These are phyloP conservation scores for Colletotrichum euphorbiae DNA, from an alignment of 2,329 filamentous ascomycete species.

Conservation along the genomic window DNA sequence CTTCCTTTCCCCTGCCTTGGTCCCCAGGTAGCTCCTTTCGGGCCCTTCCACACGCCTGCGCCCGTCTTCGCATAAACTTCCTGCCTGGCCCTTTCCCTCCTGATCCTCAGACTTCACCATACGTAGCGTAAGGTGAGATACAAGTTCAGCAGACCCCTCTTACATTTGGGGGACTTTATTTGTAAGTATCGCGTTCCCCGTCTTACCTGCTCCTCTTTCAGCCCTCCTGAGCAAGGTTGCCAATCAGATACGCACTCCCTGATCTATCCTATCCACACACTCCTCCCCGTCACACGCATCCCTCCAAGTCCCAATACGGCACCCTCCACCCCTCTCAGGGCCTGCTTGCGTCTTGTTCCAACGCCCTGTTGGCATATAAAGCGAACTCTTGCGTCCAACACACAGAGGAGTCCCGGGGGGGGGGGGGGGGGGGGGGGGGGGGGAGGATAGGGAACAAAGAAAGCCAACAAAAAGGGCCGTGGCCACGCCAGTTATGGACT, in stretches of 20 bases:
- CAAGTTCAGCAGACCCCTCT: neutral
- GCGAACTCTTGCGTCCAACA: conserved; percentile 32
- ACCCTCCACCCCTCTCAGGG: conserved; percentile 18
- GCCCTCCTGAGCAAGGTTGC: conserved; percentile 35
- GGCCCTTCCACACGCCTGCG: neutral
- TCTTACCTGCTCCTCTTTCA: conserved; percentile 27
- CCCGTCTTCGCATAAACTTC: neutral
- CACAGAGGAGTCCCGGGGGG: neutral
- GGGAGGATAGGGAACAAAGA: conserved; percentile 16
- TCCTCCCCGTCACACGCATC: conserved; percentile 33
- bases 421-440: conserved; percentile 2
- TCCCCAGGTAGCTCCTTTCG: neutral
- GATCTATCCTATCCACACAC: conserved; percentile 34
- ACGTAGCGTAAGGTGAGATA: conserved; percentile 3
- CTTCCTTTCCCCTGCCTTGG: conserved; percentile 12
- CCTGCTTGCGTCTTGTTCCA: conserved; percentile 26
- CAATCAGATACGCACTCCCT: conserved; percentile 29
- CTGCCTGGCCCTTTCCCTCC: neutral
- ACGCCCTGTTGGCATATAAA: conserved; percentile 37
- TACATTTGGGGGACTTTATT: conserved; percentile 12
- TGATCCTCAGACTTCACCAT: neutral
- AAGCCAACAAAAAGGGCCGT: conserved; percentile 20
- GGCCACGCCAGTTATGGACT: conserved; percentile 56
- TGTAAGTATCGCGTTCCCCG: conserved; percentile 26
- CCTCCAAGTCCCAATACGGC: conserved; percentile 17